Percentiles rank a stretch among this genome's conserved stretches.
phyloP scores from a whole-genome alignment of 1,139 yeast genomes.

The Saccharomyces pastorianus region DNA sequence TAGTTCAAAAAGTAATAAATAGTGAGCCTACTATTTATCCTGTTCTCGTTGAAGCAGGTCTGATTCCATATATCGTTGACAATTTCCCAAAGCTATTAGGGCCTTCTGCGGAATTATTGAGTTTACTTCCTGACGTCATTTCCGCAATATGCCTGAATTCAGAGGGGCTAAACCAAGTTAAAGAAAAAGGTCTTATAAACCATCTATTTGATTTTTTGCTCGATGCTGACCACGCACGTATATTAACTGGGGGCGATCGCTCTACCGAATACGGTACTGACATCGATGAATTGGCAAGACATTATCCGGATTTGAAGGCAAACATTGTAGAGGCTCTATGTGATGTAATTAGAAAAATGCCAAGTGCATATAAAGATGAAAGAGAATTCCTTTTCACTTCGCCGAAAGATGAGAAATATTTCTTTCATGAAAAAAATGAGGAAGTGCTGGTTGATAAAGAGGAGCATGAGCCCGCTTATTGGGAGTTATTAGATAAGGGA shows the following conservation, averaged over 20 bases:
- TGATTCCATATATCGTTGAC: conserved; percentile 57
- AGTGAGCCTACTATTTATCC: conserved; percentile 88
- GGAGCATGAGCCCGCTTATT: conserved; percentile 37
- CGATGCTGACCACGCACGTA: conserved; percentile 42
- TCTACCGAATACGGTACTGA: conserved; percentile 54
- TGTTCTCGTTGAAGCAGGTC: conserved; percentile 69
- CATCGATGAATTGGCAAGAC: conserved; percentile 77
- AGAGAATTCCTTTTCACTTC: conserved; percentile 41
- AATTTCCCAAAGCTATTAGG: conserved; percentile 45
- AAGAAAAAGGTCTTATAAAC: conserved; percentile 40
- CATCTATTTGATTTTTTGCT: conserved; percentile 47
- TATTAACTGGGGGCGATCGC: conserved; percentile 42
- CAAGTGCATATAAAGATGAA: conserved; percentile 36
- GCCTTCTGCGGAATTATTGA: conserved; percentile 51
- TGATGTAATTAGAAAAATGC: conserved; percentile 41
- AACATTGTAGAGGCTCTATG: conserved; percentile 46
- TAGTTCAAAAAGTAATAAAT: conserved; percentile 67
- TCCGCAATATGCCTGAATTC: conserved; percentile 79
- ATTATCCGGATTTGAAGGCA: conserved; percentile 66
- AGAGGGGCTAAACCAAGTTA: conserved; percentile 58
- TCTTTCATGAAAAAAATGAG: conserved; percentile 39
- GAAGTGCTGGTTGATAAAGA: conserved; percentile 36
- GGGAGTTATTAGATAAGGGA: conserved; percentile 39
- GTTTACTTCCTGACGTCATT: conserved; percentile 64
- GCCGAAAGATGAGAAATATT: conserved; percentile 31